Base-by-base conservation (phyloP, 2,329 filamentous ascomycete genomes). In the Ceratocystis huliohia region DNA sequence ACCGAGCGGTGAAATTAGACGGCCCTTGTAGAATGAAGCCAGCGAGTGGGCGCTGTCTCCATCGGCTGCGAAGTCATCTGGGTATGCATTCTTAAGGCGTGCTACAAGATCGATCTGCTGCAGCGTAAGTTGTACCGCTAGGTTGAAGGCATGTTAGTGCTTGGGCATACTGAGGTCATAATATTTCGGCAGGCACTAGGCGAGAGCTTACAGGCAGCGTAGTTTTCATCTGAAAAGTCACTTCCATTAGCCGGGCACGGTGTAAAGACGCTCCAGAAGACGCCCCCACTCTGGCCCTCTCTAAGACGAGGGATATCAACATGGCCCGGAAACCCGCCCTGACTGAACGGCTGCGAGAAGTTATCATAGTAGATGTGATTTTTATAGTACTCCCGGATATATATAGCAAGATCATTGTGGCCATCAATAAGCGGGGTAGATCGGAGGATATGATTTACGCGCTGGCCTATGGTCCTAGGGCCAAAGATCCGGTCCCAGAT, bases 251-350 rank as follows among this genome's bases (percentile, higher is more conserved):
- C 74, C 0, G 92, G 91, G 72, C 92, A 96, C 0, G 84, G 83
- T 50, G 88, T 84, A 72, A 82, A 97, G 8, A 94, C 90, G 73
- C 88, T 92, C 93, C 92, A 96, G 74, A 96, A 96, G n/a, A 89
- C 86, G 66, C 91, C 93, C 48, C 91, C 91, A 69, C 87, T 84
- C 70, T 81, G 80, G 1, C 92, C 91, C 63, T 83, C 75, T 45
- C 82, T 80, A 61, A 96, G 80, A 4, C 92, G 84, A 0, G 88
- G 86, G 7, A 96, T 77, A 74, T 97, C 93, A 64, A 94, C 87
- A 70, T 97, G 89, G 2, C 80, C 80, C 0, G 74, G 72, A 64
- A 96, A 76, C 0, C 82, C 83, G 41, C 89, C 90, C 25, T 88
- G 77, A 70, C 87, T 82, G 72, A 96, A 96, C 5, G 82, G 81